Evolutionary conservation across 164 flowering plant genomes (phyloP), one percentile per base, ranked within the genome.

Genomic region (Nymphaea colorata): DNA sequence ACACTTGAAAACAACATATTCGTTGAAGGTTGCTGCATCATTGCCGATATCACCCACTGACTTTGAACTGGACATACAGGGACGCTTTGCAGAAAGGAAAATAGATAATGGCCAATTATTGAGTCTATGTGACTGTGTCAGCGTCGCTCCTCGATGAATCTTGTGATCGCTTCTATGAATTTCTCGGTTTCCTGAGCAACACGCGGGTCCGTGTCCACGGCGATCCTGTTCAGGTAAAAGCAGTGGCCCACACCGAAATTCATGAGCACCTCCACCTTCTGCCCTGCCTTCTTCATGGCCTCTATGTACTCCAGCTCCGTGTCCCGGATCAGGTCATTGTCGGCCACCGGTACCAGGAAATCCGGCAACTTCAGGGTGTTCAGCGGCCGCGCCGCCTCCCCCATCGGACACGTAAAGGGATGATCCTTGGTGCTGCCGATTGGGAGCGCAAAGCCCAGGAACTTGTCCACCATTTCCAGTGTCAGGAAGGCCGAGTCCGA

Each of bases 321-420:
- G 76, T 91, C 95, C 51, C n/a, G 47, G 0, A 88, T 67, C 83
- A 88, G 51, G 59, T 91, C 97, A 42, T 68, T 71, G 68, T 81
- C 88, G 14, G 95, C 93, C 79, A 91, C 68, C 51, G 82, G 80
- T 3, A 85, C 74, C 76, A 91, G 44, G 18, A 80, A 61, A 25
- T 94, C 86, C 64, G 95, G 95, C 70, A 87, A 62, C 2, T 74
- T 71, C 44, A 84, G 70, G 59, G 55, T 71, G n/a, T 63, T 67
- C 4, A 87, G 43, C 44, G 84, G 82, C n/a, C 4, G 25, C 4
- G 86, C 89, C 3, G 64, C 79, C 1, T 66, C 11, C 60, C 94
- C 95, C 95, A 91, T 91, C 41, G 93, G 97, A 59, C 93, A 88
- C 5, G 97, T 91, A 4, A 86, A 72, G 5, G 90, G 91, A 67